Base-by-base conservation (phyloP, 2,329 filamentous ascomycete species). In the Malbranchea cinnamomea region DNA sequence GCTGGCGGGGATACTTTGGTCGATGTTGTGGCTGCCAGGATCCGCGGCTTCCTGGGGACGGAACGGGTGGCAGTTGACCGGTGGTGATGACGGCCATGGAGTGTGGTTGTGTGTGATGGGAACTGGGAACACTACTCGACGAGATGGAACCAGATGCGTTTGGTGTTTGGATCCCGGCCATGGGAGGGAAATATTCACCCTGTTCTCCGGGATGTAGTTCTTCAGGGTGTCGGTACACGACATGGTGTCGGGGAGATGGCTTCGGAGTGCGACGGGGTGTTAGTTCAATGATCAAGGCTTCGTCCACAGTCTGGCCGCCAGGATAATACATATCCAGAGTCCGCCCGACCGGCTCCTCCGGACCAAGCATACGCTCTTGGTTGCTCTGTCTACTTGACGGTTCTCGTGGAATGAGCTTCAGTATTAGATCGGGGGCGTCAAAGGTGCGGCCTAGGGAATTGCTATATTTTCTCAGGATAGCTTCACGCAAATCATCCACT, bases 401-500 rank as follows among this genome's bases (percentile, higher is more conserved):
- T 22, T 83, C 77, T 33, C 83, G 69, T n/a, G 79, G 71, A 10
- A 67, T 52, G 42, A 95, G 79, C 39, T 79, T 74, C 39, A 95
- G 64, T 7, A 71, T 74, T 34, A 98, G 69, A 53, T 98, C 89
- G 8, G 89, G 89, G 7, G 89, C 69, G 57, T 98, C 89, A 53
- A 85, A 94, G 30, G 70, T 79, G 43, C 75, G 75, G 29, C 87
- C 87, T 15, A 98, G 65, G 9, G 84, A 91, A 56, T 98, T 95
- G 44, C 75, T 74, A 54, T 95, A 98, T 61, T 95, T 95, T 47
- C 73, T 74, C 43, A 95, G 62, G 34, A 95, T 89, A 64, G 83
- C 73, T 43, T 94, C 89, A 44, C 87, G 78, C 37, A 93, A 77
- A 56, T 94, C 87, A 53, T 98, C 89, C 34, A 95, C 85, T 44